Conservation (phyloP, 2,329 filamentous ascomycete species). For the Sporothrix curviconia region DNA sequence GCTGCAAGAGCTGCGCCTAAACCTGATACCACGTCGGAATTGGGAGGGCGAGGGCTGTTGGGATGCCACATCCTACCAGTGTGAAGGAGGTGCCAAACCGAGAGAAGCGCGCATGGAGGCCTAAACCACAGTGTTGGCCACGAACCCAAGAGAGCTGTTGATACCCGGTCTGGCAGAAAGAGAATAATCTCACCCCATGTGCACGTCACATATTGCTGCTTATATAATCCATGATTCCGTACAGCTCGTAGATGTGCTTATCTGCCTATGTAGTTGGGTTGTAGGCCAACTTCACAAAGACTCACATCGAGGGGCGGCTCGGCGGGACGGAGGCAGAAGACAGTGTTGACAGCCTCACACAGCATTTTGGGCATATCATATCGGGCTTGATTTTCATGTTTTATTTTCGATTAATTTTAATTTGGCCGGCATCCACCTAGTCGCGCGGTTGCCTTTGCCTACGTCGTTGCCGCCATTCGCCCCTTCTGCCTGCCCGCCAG, state of each 20-base stretch:
- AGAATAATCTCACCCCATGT: background rate
- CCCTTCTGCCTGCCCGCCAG: background rate
- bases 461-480: background rate
- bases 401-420: background rate
- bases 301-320: too few species aligned
- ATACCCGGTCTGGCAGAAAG: background rate
- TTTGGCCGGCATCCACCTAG: background rate
- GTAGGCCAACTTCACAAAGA: too few species aligned
- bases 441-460: background rate
- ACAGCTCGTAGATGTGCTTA: too few species aligned
- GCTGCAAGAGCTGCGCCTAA: constrained; percentile 58
- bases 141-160: background rate
- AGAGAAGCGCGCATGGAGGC: background rate
- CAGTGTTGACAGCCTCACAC: too few species aligned
- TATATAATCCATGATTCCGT: too few species aligned
- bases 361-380: background rate
- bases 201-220: background rate
- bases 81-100: constrained; percentile 35
- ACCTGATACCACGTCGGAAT: constrained; percentile 66
- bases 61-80: constrained; percentile 85
- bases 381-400: background rate
- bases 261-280: too few species aligned
- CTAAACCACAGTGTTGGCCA: background rate
- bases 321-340: too few species aligned
- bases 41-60: constrained; percentile 85